Percentiles rank a stretch among this genome's conserved stretches.
Evolutionary conservation across 2,329 filamentous ascomycete genomes (phyloP).

Genomic region (Colletotrichum shisoi): DNA sequence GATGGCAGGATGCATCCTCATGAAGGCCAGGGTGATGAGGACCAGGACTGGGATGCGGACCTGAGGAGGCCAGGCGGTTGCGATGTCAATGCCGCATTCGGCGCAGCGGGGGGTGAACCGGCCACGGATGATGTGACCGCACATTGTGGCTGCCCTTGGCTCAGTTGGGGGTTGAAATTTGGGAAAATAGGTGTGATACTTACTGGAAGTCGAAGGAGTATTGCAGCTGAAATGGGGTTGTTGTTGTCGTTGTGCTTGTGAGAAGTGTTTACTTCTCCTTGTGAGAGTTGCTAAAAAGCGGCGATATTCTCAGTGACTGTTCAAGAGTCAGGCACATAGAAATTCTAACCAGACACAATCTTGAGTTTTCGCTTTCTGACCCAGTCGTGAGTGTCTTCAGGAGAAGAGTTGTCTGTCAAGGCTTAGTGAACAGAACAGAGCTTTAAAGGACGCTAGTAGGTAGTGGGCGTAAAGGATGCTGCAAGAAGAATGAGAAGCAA

Average conservation of each 20-base stretch:
- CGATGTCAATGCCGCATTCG: slow-evolving; percentile 12
- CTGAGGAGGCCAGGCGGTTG: slow-evolving; percentile 26
- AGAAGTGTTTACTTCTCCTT: background rate
- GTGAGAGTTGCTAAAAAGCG: background rate
- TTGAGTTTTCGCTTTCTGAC: background rate
- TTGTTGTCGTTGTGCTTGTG: background rate
- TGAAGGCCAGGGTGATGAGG: slow-evolving; percentile 20
- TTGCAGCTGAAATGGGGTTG: background rate
- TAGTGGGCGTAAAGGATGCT: background rate
- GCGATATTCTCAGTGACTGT: background rate
- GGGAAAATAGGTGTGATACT: background rate
- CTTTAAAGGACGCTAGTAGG: background rate
- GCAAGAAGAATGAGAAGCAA: background rate
- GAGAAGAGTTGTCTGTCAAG: background rate
- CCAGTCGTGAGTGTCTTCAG: background rate
- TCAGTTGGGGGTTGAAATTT: background rate
- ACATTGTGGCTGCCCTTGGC: slow-evolving; percentile 9
- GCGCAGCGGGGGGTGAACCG: slow-evolving; percentile 19
- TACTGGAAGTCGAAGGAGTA: background rate
- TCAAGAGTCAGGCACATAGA: background rate
- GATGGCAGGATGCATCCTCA: slow-evolving; percentile 27
- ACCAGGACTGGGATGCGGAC: slow-evolving; percentile 26
- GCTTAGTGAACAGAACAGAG: background rate
- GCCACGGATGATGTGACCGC: slow-evolving; percentile 27
- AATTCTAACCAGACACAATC: background rate